Conservation (phyloP, 176 grass and related monocot genomes). For the bread wheat (Triticum aestivum) region DNA sequence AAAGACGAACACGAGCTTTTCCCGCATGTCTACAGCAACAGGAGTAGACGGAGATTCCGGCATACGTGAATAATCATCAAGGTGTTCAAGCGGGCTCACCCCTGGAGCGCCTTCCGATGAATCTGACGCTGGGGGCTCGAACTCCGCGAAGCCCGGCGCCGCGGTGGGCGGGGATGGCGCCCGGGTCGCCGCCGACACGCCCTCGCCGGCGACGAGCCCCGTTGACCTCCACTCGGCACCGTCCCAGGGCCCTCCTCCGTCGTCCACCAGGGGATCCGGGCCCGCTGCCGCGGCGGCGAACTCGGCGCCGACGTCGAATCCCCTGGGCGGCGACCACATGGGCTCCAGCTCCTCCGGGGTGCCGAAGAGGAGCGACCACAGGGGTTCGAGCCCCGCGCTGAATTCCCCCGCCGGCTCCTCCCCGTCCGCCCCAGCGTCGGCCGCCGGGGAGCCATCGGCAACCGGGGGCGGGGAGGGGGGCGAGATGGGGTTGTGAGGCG, state of each 20-base stretch:
- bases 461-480: slow-evolving; percentile 19
- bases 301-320: slow-evolving; percentile 32
- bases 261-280: slow-evolving; percentile 21
- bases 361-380: slow-evolving; percentile 41
- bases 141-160: background rate
- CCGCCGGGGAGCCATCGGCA: background rate
- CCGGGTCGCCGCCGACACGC: background rate
- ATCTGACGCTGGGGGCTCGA: background rate
- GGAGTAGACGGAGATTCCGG: background rate
- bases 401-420: background rate
- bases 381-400: slow-evolving; percentile 27
- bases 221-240: slow-evolving; percentile 37
- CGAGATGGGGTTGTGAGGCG: slow-evolving; percentile 32
- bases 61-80: background rate
- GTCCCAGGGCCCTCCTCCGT: slow-evolving; percentile 43
- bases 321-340: slow-evolving; percentile 48
- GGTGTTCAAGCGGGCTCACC: background rate
- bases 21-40: slow-evolving; percentile 10
- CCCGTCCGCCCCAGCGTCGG: background rate
- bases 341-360: slow-evolving; percentile 44
- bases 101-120: background rate
- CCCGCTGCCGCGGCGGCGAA: slow-evolving; percentile 29
- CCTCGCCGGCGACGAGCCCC: slow-evolving; percentile 38
- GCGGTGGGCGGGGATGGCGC: background rate
- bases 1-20: background rate